Evolutionary conservation across 2,329 filamentous ascomycete genomes (phyloP), one percentile per base, ranked within the genome.

Genomic region (Aureobasidium pullulans): DNA sequence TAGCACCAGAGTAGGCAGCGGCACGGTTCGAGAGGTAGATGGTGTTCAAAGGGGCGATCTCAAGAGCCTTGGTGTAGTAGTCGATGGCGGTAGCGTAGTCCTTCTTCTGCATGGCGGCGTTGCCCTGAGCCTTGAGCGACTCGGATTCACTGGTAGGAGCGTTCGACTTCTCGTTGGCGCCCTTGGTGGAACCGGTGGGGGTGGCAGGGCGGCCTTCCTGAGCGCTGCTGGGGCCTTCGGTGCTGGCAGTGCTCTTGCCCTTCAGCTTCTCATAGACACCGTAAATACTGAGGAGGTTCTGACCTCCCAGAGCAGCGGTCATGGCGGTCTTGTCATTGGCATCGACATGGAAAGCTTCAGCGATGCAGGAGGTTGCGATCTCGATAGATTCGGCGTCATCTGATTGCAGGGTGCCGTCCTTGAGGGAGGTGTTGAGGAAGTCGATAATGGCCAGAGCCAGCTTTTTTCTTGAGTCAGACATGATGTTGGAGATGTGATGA

Each of bases 21-120:
- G 94, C 94, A 66, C 94, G 90, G 84, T 99, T 99, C 64, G 90
- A 96, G 42, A 99, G 87, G 81, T 94, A 99, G 75, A 99, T 94
- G 40, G 92, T 89, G 77, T 99, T 97, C 65, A 84, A 79, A 1
- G 94, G 90, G 66, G 89, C 77, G 57, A 96, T 79, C 59, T 84
- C 81, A 29, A 99, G 84, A 4, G 94, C 94, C 74, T 93, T 82
- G 29, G 89, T 90, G 81, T 99, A 99, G 66, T 89, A 80, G 67
- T 90, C 85, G 71, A 97, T 90, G 63, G 94, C 94, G 43, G 78
- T 70, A 47, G 80, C 69, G 79, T 96, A 96, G 75, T 97, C 90
- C 79, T 96, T 96, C 73, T 88, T 84, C 60, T 90, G 87, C 92
- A 99, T 97, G 62, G 93, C 90, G 57, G 90, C 86, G 77, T 99